A percentile compares a stretch with the other conserved stretches of the same genome.
Conservation (phyloP, 495 filamentous ascomycete genomes). For the Jackrogersella multiformis region DNA sequence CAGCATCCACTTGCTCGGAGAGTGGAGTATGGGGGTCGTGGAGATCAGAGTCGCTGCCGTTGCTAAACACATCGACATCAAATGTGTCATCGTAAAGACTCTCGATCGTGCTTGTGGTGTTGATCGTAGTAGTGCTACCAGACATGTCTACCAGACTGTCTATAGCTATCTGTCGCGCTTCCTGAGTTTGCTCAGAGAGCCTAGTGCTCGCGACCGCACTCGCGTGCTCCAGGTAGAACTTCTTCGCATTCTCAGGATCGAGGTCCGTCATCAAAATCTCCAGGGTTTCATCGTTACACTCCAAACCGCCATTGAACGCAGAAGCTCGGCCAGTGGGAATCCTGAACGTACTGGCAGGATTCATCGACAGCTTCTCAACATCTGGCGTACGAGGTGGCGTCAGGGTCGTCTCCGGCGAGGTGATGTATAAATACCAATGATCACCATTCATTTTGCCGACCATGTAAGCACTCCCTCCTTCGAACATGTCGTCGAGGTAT, state of each 20-base stretch:
- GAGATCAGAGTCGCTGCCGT: conserved; percentile 70
- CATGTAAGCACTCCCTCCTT: conserved; percentile 97
- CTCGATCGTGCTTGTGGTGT: conserved; percentile 43
- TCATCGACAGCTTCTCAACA: conserved; percentile 45
- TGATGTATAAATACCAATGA: conserved; percentile 99
- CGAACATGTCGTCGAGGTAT: conserved; percentile 87
- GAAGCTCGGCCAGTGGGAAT: conserved; percentile 74
- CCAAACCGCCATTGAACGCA: conserved; percentile 55
- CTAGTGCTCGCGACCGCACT: conserved; percentile 86
- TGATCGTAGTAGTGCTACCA: conserved; percentile 50
- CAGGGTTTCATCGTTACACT: conserved; percentile 83
- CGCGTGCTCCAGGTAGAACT: conserved; percentile 95
- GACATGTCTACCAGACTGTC: conserved; percentile 63
- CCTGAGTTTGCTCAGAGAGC: conserved; percentile 68
- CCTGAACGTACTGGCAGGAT: conserved; percentile 49
- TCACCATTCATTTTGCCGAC: conserved; percentile 99
- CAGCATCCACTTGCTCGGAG: conserved; percentile 66
- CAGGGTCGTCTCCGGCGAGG: conserved; percentile 79
- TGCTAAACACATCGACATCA: conserved; percentile 87
- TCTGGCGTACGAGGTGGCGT: conserved; percentile 86
- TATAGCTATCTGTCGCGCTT: conserved; percentile 62
- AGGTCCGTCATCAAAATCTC: conserved; percentile 99
- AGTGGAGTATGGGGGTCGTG: conserved; percentile 66
- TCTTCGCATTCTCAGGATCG: conserved; percentile 89
- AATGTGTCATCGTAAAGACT: conserved; percentile 62